phyloP scores from a whole-genome alignment of 306 rosid species.

The Quercus glauca region DNA sequence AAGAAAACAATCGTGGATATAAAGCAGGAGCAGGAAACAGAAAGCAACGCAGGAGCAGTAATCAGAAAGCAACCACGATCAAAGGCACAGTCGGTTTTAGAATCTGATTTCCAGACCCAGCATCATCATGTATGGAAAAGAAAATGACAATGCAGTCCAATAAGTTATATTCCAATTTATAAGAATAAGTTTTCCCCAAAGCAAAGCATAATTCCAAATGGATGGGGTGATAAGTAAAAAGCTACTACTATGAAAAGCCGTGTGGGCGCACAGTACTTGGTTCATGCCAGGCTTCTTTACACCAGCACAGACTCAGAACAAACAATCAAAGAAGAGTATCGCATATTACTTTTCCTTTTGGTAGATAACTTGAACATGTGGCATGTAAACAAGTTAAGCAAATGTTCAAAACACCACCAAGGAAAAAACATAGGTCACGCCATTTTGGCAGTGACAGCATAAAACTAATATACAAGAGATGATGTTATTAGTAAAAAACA shows the following conservation, averaged over 20 bases:
- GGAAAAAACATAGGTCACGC: not conserved
- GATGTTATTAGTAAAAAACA: not conserved
- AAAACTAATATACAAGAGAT: not conserved
- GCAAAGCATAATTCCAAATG: not conserved
- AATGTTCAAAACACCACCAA: not conserved
- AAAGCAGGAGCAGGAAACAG: no score
- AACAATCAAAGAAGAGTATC: no score
- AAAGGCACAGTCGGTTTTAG: no score
- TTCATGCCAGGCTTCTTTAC: no score
- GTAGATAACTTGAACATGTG: not conserved
- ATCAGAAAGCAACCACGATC: no score
- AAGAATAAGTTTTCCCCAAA: not conserved
- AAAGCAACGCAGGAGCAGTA: no score
- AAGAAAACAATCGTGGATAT: no score
- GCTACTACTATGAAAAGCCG: no score
- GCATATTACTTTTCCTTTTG: no score
- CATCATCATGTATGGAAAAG: not conserved
- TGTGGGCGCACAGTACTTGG: no score
- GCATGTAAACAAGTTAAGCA: not conserved
- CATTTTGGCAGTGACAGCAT: not conserved
- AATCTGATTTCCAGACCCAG: no score
- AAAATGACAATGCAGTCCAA: not conserved
- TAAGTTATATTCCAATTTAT: conserved; percentile 6
- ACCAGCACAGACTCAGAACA: no score
- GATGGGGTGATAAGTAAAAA: not conserved